Percentiles rank a stretch among this genome's conserved stretches.
Conservation (phyloP, 257 asterid genomes). For the Lithospermum erythrorhizon region DNA sequence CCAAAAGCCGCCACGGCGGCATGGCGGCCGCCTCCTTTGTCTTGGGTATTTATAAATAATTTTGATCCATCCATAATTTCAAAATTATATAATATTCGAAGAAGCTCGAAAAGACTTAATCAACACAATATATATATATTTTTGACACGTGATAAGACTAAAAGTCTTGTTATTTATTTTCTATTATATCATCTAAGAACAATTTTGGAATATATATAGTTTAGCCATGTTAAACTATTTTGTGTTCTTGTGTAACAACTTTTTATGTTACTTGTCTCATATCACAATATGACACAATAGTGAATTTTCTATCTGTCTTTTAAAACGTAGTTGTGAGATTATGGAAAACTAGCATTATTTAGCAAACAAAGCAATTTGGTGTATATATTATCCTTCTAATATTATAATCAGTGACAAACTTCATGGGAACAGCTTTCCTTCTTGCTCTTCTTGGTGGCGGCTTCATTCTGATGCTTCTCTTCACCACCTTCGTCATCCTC, state of each 20-base stretch:
- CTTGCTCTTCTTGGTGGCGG: constrained; percentile 86
- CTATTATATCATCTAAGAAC: no score
- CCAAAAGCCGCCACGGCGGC: constrained; percentile 65
- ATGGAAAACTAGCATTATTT: constrained; percentile 86
- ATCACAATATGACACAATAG: no score
- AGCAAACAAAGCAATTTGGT: constrained; percentile 95
- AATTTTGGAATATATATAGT: no score
- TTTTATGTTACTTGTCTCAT: no score
- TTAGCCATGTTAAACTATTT: not conserved
- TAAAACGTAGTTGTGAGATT: constrained; percentile 48
- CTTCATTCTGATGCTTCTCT: constrained; percentile 76
- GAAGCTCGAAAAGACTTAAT: no score
- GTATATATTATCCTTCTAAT: no score
- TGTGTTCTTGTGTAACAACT: no score
- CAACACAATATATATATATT: no score
- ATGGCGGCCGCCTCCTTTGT: constrained; percentile 83
- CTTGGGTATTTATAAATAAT: constrained; percentile 29
- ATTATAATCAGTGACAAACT: constrained; percentile 81
- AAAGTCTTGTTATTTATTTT: no score
- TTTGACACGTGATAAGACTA: not conserved
- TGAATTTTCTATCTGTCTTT: not conserved
- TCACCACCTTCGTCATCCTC: constrained; percentile 53
- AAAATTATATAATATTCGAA: constrained; percentile 9
- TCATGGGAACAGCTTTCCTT: constrained; percentile 92
- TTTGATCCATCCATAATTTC: not conserved